Evolutionary conservation across 208 protist genomes (phyloP), one percentile per base, ranked within the genome.

Genomic region (Crithidia sp.): DNA sequence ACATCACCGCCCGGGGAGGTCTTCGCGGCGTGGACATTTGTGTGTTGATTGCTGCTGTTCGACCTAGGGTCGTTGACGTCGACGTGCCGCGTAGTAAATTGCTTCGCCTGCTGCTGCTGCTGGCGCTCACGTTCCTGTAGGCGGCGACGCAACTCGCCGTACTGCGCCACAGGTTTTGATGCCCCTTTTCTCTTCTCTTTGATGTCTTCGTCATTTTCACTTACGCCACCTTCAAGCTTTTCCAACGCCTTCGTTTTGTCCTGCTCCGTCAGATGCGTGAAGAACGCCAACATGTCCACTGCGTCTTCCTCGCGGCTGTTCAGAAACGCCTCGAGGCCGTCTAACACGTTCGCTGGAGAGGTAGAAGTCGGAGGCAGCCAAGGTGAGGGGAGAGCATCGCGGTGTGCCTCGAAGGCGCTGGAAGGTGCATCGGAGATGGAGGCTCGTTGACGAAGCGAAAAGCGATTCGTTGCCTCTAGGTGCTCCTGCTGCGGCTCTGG

Each of bases 261-360:
- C 10, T 66, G 40, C 17, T 14, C 39, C 13, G 68, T 80, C 0
- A 80, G 69, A 3, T 71, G 60, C 4, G 68, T 63, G 39, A 85
- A 85, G 47, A 62, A 61, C 6, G 69, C 41, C 2, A 75, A 37
- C 64, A 85, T 72, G 12, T 53, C 57, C 5, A 70, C 43, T 0
- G 68, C 74, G 12, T 73, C 65, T 39, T 85, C 80, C 53, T 85
- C 71, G 16, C 7, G 67, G 12, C 56, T 68, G 19, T 72, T 66
- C 49, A 81, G 19, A 50, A 85, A 85, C 0, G 71, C 80, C 43
- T 77, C 80, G 39, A 85, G 68, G 10, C 68, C 57, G 56, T 50
- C 64, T 3, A 75, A 17, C 0, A 14, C 14, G 5, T 13, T 16
- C 5, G 40, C 41, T 55, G 44, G 0, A 13, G 45, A 49, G 45